These are phyloP conservation scores for Alternaria ventricosa DNA, from an alignment of 2,329 filamentous ascomycete species.

Conservation along the genomic window DNA sequence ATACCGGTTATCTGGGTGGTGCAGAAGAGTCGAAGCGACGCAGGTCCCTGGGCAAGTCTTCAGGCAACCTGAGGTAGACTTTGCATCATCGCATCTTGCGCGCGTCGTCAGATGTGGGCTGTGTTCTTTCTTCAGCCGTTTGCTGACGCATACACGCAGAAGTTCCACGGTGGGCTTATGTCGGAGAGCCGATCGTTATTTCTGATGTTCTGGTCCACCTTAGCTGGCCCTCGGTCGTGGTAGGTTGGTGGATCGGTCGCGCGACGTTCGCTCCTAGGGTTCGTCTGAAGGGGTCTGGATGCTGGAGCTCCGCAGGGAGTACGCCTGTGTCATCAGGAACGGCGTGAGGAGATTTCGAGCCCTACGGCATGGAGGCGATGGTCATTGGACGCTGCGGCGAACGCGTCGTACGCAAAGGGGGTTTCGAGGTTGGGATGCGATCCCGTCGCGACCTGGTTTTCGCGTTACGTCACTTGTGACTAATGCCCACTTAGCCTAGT, in stretches of 20 bases:
- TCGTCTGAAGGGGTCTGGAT: neutral
- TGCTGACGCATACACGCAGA: neutral
- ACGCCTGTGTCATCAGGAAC: neutral
- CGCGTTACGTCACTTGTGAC: neutral
- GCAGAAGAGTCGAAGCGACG: neutral
- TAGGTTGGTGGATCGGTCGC: neutral
- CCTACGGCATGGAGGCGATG: neutral
- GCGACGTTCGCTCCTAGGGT: neutral
- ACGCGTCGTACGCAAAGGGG: neutral
- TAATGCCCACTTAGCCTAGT: neutral
- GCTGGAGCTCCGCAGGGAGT: neutral
- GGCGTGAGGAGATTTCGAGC: neutral
- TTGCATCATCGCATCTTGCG: neutral
- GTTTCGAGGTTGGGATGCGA: neutral
- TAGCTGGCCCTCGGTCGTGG: neutral
- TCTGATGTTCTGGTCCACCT: constrained; percentile 1
- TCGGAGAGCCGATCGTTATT: neutral
- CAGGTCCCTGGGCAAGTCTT: neutral
- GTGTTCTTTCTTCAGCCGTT: neutral
- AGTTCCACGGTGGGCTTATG: neutral
- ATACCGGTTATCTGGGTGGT: neutral
- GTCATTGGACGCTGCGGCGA: neutral
- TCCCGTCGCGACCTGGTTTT: neutral
- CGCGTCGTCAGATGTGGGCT: neutral
- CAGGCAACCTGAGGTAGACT: neutral